Percentiles rank a stretch among this genome's conserved stretches.
Evolutionary conservation across 2,329 filamentous ascomycete species (phyloP).

Genomic region (Coniosporium tulheliwenetii): DNA sequence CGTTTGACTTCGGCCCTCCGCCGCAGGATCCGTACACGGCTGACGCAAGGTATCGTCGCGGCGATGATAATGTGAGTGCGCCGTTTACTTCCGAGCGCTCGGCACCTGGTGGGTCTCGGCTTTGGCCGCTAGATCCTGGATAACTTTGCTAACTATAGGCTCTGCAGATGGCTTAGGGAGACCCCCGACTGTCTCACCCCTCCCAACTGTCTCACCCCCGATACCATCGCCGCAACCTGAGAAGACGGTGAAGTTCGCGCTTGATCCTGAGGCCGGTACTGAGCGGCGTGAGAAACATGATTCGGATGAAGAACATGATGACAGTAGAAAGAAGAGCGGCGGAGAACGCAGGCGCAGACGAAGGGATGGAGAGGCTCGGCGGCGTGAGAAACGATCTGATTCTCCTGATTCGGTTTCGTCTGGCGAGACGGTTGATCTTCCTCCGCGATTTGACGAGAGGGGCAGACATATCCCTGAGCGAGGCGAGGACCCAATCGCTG

Average conservation of each 20-base stretch:
- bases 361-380: neutral
- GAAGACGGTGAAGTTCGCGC: conserved; percentile 1
- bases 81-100: conserved; percentile 15
- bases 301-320: neutral
- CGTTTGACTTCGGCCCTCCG: no score
- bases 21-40: conserved; percentile 12
- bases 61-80: conserved; percentile 36
- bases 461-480: conserved; percentile 13
- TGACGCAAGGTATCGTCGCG: conserved; percentile 9
- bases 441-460: conserved; percentile 18
- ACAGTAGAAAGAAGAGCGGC: neutral
- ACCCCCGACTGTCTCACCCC: neutral
- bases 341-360: neutral
- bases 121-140: conserved; percentile 3
- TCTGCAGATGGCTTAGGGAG: neutral
- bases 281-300: neutral
- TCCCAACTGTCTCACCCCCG: neutral
- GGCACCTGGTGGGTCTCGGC: conserved; percentile 18
- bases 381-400: neutral
- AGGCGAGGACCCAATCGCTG: conserved; percentile 13
- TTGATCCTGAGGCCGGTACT: neutral
- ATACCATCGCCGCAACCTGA: neutral
- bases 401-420: neutral
- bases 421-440: conserved; percentile 16
- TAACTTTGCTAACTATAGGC: neutral